Base-by-base conservation (phyloP, 1,284 basidiomycete genomes). In the Bondarzewia mesenterica region DNA sequence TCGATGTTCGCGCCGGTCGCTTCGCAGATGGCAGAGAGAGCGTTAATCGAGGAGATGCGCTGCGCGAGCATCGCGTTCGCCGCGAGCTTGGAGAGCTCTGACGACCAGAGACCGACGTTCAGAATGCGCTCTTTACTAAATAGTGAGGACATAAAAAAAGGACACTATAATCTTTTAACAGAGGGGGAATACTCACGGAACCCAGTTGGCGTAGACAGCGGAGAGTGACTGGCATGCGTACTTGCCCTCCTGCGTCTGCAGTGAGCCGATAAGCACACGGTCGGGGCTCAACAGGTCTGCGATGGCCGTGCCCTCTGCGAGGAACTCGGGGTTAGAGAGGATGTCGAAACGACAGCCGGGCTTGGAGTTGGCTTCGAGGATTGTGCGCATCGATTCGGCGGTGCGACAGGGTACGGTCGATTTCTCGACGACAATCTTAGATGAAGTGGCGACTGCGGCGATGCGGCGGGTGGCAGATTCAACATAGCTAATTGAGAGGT, bases 341-440 rank as follows among this genome's bases (percentile, higher is more conserved):
- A 99, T 99, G 67, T 99, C 93, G 65, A 99, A 99, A 52, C 81
- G 82, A 69, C 88, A 88, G 55, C 85, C 85, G 47, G 88, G 84
- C 65, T 86, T 91, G 32, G 93, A 94, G 78, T 99, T 99, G 59
- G 95, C 92, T 69, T 98, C 94, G 54, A 99, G 85, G 66, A 99
- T 97, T 50, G 91, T 95, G 60, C 94, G 89, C 95, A 99, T 99
- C 22, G 93, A 95, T 66, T 96, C 91, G 52, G 95, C 95, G 7
- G 95, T 99, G 55, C 95, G 85, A 73, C 94, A 98, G 32, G 95
- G 95, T 23, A 99, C 95, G 3, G 95, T 99, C 16, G 95, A 99
- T 71, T 99, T 99, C 65, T 99, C 96, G 50, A 99, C 94, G 55
- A 99, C 95, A 61, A 99, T 99, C 77, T 99, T 99, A 66, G 83